Evolutionary conservation across 305 asterid genomes (phyloP).

Genomic region (Fraxinus greggii): DNA sequence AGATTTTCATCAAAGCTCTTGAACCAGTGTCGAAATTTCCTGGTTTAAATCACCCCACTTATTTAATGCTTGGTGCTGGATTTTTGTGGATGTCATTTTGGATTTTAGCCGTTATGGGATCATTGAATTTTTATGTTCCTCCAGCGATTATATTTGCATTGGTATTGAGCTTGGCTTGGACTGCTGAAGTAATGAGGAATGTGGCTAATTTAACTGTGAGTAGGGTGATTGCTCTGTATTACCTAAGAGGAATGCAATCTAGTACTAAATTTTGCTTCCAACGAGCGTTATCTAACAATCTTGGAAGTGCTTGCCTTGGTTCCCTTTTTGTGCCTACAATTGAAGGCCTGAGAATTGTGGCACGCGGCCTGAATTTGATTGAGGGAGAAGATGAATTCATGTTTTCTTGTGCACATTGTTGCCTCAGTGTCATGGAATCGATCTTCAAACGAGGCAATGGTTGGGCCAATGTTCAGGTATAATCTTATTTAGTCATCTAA

Average conservation of each 20-base stretch:
- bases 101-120: slow-evolving; percentile 79
- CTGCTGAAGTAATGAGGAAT: slow-evolving; percentile 91
- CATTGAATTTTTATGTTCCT: slow-evolving; percentile 64
- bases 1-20: slow-evolving; percentile 61
- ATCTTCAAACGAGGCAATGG: slow-evolving; percentile 81
- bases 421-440: slow-evolving; percentile 78
- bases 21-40: slow-evolving; percentile 75
- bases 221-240: slow-evolving; percentile 80
- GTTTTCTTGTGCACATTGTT: slow-evolving; percentile 93
- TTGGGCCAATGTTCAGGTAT: slow-evolving; percentile 96
- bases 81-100: slow-evolving; percentile 90
- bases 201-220: slow-evolving; percentile 78
- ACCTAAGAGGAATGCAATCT: slow-evolving; percentile 87
- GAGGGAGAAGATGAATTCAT: slow-evolving; percentile 99
- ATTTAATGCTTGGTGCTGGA: slow-evolving; percentile 73
- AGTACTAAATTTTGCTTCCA: slow-evolving; percentile 76
- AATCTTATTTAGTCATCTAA: neutral
- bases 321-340: slow-evolving; percentile 85
- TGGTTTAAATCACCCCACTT: slow-evolving; percentile 72
- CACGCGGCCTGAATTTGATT: slow-evolving; percentile 78
- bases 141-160: slow-evolving; percentile 59
- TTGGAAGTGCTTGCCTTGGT: slow-evolving; percentile 91
- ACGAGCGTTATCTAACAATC: slow-evolving; percentile 69
- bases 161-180: slow-evolving; percentile 75
- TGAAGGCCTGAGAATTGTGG: slow-evolving; percentile 86